Conservation (phyloP, 371 early-diverging fungal species). For the Circinella umbellata region DNA sequence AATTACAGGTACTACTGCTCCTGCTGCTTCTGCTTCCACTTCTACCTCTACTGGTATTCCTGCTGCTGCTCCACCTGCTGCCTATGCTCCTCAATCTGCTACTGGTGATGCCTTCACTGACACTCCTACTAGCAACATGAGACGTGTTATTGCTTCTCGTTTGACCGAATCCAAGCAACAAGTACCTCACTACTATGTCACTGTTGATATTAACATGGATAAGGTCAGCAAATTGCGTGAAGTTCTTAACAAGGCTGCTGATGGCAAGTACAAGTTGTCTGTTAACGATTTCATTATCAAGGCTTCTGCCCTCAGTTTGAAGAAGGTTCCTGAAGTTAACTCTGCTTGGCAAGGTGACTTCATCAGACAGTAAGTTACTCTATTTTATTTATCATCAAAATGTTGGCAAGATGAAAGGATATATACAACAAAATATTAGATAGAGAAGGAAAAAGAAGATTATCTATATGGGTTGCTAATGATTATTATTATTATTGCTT, state of each 20-base stretch:
- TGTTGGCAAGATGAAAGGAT: slow-evolving; percentile 33
- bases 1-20: neutral
- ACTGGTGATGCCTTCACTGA: slow-evolving; percentile 73
- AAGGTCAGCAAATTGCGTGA: slow-evolving; percentile 86
- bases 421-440: no score
- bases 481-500: neutral
- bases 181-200: slow-evolving; percentile 97
- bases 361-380: slow-evolving; percentile 82
- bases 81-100: slow-evolving; percentile 58
- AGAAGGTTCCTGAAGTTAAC: slow-evolving; percentile 96
- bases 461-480: no score
- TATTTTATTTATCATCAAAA: slow-evolving; percentile 63
- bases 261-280: slow-evolving; percentile 94
- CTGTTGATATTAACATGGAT: slow-evolving; percentile 89
- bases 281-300: slow-evolving; percentile 99
- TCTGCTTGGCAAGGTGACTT: slow-evolving; percentile 93
- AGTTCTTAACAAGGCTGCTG: slow-evolving; percentile 83
- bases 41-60: slow-evolving; percentile 40
- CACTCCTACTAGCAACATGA: slow-evolving; percentile 90
- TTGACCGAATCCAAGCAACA: slow-evolving; percentile 86
- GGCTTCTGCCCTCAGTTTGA: slow-evolving; percentile 90
- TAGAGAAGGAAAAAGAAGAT: no score
- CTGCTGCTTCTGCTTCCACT: slow-evolving; percentile 16
- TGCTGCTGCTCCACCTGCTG: slow-evolving; percentile 44
- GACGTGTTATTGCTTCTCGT: slow-evolving; percentile 89